A percentile compares a stretch with the other conserved stretches of the same genome.
Conservation (phyloP, 139 green algal species). For the Chlorella sp. region DNA sequence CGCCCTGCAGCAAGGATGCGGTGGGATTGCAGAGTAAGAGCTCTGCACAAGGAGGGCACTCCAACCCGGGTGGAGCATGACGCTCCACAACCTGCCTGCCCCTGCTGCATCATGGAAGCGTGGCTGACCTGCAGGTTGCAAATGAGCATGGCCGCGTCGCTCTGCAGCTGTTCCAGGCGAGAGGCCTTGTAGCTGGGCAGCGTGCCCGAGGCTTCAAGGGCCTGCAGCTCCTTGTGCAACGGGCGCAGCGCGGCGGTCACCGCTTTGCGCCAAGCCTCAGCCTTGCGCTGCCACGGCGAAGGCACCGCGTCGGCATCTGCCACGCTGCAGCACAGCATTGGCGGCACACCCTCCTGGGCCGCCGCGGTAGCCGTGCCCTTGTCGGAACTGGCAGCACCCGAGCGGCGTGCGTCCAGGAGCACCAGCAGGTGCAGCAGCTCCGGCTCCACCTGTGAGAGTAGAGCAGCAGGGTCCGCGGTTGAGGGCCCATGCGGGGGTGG, state of each 20-base stretch:
- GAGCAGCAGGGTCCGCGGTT: not conserved
- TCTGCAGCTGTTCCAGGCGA: conserved; percentile 37
- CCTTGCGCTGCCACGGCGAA: conserved; percentile 37
- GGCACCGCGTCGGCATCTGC: conserved; percentile 19
- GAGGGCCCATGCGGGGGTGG: not conserved
- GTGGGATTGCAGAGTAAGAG: too few relatives aligned
- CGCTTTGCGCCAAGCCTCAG: conserved; percentile 38
- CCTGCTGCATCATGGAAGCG: not conserved
- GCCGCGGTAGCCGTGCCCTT: not conserved
- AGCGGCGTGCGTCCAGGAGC: conserved; percentile 38
- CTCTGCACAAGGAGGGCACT: too few relatives aligned
- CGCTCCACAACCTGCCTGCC: too few relatives aligned
- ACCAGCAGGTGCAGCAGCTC: conserved; percentile 47
- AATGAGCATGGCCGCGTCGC: conserved; percentile 20
- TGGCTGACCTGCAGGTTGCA: conserved; percentile 4
- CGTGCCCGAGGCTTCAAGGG: conserved; percentile 23
- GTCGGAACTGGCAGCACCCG: not conserved
- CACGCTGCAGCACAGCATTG: conserved; percentile 1
- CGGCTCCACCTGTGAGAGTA: conserved; percentile 11
- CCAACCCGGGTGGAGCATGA: too few relatives aligned
- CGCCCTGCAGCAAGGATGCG: not conserved
- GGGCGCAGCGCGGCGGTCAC: conserved; percentile 32
- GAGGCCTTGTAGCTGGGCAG: conserved; percentile 29
- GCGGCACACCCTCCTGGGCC: not conserved
- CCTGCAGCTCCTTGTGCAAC: conserved; percentile 47